Conservation (phyloP, 208 protist species). For the Leishmania tropica region DNA sequence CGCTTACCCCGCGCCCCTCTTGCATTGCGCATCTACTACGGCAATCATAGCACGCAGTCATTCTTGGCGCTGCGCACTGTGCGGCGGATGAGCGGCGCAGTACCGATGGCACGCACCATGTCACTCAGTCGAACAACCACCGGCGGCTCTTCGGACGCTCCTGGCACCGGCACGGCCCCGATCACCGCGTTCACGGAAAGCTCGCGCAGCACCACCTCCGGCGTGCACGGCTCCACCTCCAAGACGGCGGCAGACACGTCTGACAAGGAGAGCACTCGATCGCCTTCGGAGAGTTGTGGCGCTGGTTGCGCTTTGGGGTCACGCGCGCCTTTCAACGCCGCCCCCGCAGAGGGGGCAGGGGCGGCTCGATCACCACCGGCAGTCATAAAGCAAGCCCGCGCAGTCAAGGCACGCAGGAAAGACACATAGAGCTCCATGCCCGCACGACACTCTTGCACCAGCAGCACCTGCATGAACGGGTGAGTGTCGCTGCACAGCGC, state of each 20-base stretch:
- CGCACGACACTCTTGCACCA: slow-evolving; percentile 68
- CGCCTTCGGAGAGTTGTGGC: slow-evolving; percentile 15
- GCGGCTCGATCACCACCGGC: neutral
- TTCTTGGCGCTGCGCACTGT: slow-evolving; percentile 29
- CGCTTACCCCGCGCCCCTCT: neutral
- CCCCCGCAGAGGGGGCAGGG: neutral
- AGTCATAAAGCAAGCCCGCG: slow-evolving; percentile 21
- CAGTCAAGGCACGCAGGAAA: slow-evolving; percentile 56
- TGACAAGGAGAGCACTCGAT: slow-evolving; percentile 42
- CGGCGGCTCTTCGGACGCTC: slow-evolving; percentile 13
- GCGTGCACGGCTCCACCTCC: slow-evolving; percentile 69
- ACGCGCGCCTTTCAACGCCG: neutral
- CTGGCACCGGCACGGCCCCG: neutral
- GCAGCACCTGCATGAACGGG: slow-evolving; percentile 72
- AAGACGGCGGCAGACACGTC: slow-evolving; percentile 54
- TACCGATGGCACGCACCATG: slow-evolving; percentile 49
- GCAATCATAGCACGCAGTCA: slow-evolving; percentile 35
- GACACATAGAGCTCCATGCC: slow-evolving; percentile 56
- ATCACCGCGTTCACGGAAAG: slow-evolving; percentile 54
- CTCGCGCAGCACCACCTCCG: slow-evolving; percentile 68
- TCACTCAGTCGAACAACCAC: slow-evolving; percentile 58
- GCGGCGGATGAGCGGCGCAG: slow-evolving; percentile 66
- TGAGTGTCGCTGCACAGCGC: slow-evolving; percentile 41
- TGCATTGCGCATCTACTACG: neutral
- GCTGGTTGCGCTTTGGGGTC: neutral